These are phyloP conservation scores for Thermothielavioides terrestris DNA, from an alignment of 495 filamentous ascomycete genomes.

Conservation along the genomic window DNA sequence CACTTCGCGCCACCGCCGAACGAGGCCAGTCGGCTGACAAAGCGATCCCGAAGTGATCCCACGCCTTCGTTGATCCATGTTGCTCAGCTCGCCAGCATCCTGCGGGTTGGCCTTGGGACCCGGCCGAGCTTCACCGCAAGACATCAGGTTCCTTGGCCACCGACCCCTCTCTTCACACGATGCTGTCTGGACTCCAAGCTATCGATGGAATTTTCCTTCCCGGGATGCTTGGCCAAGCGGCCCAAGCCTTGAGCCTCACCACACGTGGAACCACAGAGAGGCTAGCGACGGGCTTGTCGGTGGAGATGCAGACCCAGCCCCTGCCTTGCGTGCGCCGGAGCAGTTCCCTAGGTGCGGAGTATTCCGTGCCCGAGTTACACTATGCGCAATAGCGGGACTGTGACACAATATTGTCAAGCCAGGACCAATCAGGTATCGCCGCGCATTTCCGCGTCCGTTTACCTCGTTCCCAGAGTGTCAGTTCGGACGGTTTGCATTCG, in stretches of 20 bases:
- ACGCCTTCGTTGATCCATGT: not conserved
- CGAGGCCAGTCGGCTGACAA: not conserved
- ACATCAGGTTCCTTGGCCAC: not conserved
- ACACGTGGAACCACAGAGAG: not conserved
- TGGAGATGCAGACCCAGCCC: not conserved
- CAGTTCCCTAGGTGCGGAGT: no score
- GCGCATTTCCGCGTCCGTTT: no score
- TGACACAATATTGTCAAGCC: no score
- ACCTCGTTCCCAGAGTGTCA: no score
- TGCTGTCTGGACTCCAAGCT: no score
- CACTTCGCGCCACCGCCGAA: slow-evolving; percentile 2
- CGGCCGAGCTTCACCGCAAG: slow-evolving; percentile 1
- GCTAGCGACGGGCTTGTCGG: not conserved
- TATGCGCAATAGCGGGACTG: no score
- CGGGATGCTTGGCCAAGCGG: not conserved
- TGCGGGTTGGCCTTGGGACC: not conserved
- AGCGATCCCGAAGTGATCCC: no score
- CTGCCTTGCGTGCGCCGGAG: not conserved
- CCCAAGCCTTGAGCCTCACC: not conserved
- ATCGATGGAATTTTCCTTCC: not conserved
- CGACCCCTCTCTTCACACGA: not conserved
- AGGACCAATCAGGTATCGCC: no score
- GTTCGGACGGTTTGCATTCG: no score
- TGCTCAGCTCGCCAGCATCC: not conserved
- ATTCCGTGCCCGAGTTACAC: no score